These are phyloP conservation scores for Saccharomycopsis synnaedendra DNA, from an alignment of 805 yeast species.

Conservation along the genomic window DNA sequence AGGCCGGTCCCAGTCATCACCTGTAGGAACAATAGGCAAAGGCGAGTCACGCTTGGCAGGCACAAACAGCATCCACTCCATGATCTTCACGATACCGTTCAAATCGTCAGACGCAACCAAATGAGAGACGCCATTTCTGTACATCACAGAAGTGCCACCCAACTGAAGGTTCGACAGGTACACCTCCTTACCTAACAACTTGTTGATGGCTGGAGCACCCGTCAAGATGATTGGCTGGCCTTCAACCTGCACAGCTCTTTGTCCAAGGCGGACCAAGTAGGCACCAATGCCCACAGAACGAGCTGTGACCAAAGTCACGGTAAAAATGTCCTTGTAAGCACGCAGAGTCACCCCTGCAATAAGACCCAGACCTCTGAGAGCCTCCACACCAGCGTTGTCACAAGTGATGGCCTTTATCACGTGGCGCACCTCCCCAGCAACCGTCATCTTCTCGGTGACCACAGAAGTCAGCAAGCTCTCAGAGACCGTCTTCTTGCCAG, in stretches of 20 bases:
- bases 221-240: slow-evolving; percentile 98
- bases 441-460: slow-evolving; percentile 69
- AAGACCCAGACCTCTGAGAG: slow-evolving; percentile 94
- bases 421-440: slow-evolving; percentile 73
- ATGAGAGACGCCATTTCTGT: slow-evolving; percentile 96
- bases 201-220: slow-evolving; percentile 98
- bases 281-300: slow-evolving; percentile 99
- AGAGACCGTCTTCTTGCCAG: slow-evolving; percentile 43
- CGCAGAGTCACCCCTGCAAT: slow-evolving; percentile 98
- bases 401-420: slow-evolving; percentile 82
- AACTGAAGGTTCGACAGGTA: slow-evolving; percentile 93
- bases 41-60: slow-evolving; percentile 88
- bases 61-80: slow-evolving; percentile 91
- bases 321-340: slow-evolving; percentile 95
- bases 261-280: slow-evolving; percentile 93
- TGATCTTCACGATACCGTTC: slow-evolving; percentile 89
- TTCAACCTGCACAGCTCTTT: slow-evolving; percentile 96
- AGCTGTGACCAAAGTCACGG: slow-evolving; percentile 97
- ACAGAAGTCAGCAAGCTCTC: slow-evolving; percentile 49
- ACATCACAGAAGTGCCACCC: slow-evolving; percentile 99
- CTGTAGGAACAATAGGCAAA: slow-evolving; percentile 73
- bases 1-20: slow-evolving; percentile 83
- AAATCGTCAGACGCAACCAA: slow-evolving; percentile 93
- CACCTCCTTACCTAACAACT: slow-evolving; percentile 92
- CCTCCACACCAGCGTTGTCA: slow-evolving; percentile 97